Base-by-base conservation (phyloP, 2,329 filamentous ascomycete species). In the Tolypocladium ophioglossoides region DNA sequence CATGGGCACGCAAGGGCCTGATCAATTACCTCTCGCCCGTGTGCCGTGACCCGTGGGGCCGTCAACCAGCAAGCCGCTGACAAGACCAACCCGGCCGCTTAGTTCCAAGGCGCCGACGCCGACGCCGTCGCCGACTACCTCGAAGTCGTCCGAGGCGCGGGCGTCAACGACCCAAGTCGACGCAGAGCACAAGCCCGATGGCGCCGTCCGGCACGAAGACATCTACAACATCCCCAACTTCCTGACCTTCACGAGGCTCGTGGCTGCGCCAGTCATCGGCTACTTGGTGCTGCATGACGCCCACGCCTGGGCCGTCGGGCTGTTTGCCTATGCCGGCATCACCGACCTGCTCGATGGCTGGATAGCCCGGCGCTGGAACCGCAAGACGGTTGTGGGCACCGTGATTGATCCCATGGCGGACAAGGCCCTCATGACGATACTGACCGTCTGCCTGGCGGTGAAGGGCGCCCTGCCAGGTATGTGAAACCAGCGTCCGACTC, bases 211-310 rank as follows among this genome's bases (percentile, higher is more conserved):
- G 10, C 89, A 86, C 67, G 94, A 99, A 72, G 91, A 99, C 66
- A 96, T 99, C 66, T 96, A 95, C 74, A 99, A 90, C 38, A 67
- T 99, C n/a, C 94, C 94, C 41, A 99, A 99, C 68, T 78, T 95
- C 57, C 79, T 99, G 52, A 99, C 94, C 1, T 85, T 92, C 61
- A 89, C 90, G 2, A 87, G 94, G 3, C 82, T 99, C 40, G 68
- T 89, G 51, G 86, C 89, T 1, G 89, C 94, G 1, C 94, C 94
- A 0, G 77, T 87, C 34, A 83, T 96, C 49, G 94, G 92, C 54
- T 97, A 96, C 68, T 82, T 94, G 24, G 85, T 99, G 55, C 78
- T 97, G 3, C 82, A 95, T 61, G 86, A 94, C 66, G 80, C 91
- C 46, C 86, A 95, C 67, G 78, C 80, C 35, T 84, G 83, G 72